These are phyloP conservation scores for Podaxis carcinomalis DNA, from an alignment of 768 basidiomycete genomes.

Conservation along the genomic window DNA sequence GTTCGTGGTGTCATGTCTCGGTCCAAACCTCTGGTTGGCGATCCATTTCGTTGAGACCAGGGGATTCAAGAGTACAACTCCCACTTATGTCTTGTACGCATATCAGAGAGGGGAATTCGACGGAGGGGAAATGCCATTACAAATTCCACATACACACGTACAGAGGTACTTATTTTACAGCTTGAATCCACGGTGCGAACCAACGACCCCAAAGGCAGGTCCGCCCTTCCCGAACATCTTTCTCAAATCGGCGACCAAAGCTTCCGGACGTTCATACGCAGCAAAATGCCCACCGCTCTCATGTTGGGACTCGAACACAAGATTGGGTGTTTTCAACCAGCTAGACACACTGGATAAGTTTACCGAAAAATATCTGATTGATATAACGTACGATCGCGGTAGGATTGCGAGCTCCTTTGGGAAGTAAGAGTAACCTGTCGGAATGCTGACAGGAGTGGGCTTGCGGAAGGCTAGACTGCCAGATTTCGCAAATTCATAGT, in stretches of 20 bases:
- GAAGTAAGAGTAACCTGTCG: slow-evolving; percentile 47
- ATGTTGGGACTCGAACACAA: slow-evolving; percentile 46
- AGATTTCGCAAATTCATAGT: slow-evolving; percentile 41
- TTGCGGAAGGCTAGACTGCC: slow-evolving; percentile 10
- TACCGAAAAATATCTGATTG: neutral
- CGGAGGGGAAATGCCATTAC: too few relatives aligned
- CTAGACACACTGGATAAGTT: slow-evolving; percentile 21
- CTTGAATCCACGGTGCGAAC: slow-evolving; percentile 35
- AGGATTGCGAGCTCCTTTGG: slow-evolving; percentile 38
- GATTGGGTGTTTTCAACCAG: slow-evolving; percentile 34
- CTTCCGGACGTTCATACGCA: slow-evolving; percentile 44
- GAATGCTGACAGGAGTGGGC: slow-evolving; percentile 25
- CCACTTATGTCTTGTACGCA: too few relatives aligned
- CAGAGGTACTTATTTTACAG: neutral
- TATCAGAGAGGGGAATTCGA: too few relatives aligned
- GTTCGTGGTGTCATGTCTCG: too few relatives aligned
- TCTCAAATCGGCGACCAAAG: slow-evolving; percentile 44
- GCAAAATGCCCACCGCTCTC: slow-evolving; percentile 57
- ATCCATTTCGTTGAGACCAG: too few relatives aligned
- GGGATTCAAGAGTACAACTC: too few relatives aligned
- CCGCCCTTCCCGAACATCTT: slow-evolving; percentile 55
- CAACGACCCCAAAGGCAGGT: slow-evolving; percentile 43
- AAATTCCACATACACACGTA: neutral
- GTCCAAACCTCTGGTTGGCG: too few relatives aligned
- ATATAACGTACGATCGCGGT: slow-evolving; percentile 26